A percentile compares a stretch with the other conserved stretches of the same genome.
These are phyloP conservation scores for Sphagnum contortum DNA, from an alignment of 225 moss, liverwort and hornwort species.

Conservation along the genomic window DNA sequence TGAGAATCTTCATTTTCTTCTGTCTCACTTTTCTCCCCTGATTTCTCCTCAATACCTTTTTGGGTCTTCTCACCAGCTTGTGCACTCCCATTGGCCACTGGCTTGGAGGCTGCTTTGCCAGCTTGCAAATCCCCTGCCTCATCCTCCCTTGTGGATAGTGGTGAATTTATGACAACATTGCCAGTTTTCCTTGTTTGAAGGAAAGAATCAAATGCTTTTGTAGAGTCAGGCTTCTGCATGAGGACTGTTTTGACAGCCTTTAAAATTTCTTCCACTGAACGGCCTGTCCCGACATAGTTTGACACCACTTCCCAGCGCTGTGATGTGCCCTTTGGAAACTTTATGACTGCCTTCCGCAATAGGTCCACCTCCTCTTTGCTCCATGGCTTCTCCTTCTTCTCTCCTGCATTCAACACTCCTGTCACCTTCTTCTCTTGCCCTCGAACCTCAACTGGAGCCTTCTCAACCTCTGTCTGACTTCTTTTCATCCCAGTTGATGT, in stretches of 20 bases:
- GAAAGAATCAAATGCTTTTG: conserved; percentile 85
- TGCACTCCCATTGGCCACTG: conserved; percentile 19
- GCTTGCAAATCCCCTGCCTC: conserved; percentile 6
- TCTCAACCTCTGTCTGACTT: conserved; percentile 8
- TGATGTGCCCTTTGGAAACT: conserved; percentile 87
- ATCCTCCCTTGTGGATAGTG: conserved; percentile 74
- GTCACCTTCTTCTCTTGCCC: conserved; percentile 31
- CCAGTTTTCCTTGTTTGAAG: conserved; percentile 66
- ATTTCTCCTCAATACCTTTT: conserved; percentile 4
- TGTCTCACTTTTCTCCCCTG: conserved; percentile 2
- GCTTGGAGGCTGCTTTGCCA: conserved; percentile 7
- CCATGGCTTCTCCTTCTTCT: conserved; percentile 87
- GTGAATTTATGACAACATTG: conserved; percentile 54
- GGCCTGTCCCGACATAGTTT: conserved; percentile 67
- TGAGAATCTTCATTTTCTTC: conserved; percentile 9
- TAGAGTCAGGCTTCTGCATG: conserved; percentile 77
- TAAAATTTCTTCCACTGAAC: conserved; percentile 78
- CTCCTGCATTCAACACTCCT: conserved; percentile 20
- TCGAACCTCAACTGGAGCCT: conserved; percentile 5
- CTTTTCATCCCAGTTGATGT: conserved; percentile 7
- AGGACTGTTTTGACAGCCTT: conserved; percentile 76
- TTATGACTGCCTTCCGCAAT: conserved; percentile 71
- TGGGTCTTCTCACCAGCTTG: conserved; percentile 10
- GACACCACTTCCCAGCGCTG: conserved; percentile 99
- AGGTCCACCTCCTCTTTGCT: conserved; percentile 72